Percentiles rank a stretch among this genome's conserved stretches.
These are phyloP conservation scores for Salix dunnii DNA, from an alignment of 345 rosid genomes.

Conservation along the genomic window DNA sequence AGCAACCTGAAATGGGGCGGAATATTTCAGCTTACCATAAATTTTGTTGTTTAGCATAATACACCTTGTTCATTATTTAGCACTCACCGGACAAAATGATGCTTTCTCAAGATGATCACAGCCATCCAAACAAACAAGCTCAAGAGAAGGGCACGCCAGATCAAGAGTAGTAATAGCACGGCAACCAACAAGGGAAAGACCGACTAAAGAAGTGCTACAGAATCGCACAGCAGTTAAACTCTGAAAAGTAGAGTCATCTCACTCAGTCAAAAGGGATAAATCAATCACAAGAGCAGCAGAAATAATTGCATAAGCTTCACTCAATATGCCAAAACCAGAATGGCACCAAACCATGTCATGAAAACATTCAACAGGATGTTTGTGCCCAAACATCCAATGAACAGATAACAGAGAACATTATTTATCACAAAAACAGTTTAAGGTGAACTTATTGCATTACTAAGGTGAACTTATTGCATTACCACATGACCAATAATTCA, in stretches of 20 bases:
- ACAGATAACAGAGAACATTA: not conserved
- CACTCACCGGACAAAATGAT: slow-evolving; percentile 82
- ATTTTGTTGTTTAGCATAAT: not conserved
- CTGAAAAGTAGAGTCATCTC: slow-evolving; percentile 35
- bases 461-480: not conserved
- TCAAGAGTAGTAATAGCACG: slow-evolving; percentile 74
- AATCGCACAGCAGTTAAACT: slow-evolving; percentile 74
- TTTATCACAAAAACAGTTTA: not conserved
- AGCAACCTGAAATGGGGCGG: slow-evolving; percentile 57
- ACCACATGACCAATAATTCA: not conserved
- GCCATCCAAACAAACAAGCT: slow-evolving; percentile 85
- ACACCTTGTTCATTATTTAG: not conserved
- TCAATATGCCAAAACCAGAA: not conserved
- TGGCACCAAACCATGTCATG: not conserved
- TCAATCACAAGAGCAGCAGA: not conserved
- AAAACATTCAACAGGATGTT: not conserved
- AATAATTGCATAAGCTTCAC: not conserved
- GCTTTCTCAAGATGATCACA: slow-evolving; percentile 95
- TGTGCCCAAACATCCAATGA: not conserved
- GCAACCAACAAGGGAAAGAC: slow-evolving; percentile 92
- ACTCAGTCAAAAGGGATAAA: slow-evolving; percentile 6
- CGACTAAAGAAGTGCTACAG: slow-evolving; percentile 66
- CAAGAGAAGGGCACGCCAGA: slow-evolving; percentile 74
- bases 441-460: not conserved
- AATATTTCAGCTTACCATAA: not conserved